phyloP scores from a whole-genome alignment of 2,329 filamentous ascomycete species.

The Hypoxylon sp. region DNA sequence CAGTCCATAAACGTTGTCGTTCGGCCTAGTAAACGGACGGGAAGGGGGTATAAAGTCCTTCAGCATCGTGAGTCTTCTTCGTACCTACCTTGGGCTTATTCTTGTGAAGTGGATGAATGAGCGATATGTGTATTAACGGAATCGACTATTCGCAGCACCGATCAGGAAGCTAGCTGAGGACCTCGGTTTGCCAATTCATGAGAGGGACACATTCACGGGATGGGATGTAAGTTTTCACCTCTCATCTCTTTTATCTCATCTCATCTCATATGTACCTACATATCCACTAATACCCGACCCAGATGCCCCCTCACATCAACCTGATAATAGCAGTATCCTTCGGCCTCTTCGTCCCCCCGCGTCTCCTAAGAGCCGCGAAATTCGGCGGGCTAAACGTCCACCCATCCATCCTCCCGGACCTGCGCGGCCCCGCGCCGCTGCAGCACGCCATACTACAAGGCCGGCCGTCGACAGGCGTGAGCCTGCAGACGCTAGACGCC shows the following conservation, averaged over 20 bases:
- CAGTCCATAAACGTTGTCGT: conserved; percentile 87
- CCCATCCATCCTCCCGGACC: conserved; percentile 86
- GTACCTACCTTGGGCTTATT: neutral
- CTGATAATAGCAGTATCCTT: conserved; percentile 94
- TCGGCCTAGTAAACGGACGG: conserved; percentile 78
- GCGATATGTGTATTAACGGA: neutral
- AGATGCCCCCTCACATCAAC: conserved; percentile 72
- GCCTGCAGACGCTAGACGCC: conserved; percentile 85
- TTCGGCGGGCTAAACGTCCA: conserved; percentile 95
- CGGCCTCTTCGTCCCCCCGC: conserved; percentile 83
- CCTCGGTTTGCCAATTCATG: conserved; percentile 73
- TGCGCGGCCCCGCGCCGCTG: conserved; percentile 86
- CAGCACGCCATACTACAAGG: conserved; percentile 80
- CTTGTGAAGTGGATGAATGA: neutral
- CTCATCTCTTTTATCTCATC: neutral
- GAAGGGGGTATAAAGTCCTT: conserved; percentile 75
- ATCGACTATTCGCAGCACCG: conserved; percentile 64
- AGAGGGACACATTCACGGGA: conserved; percentile 80
- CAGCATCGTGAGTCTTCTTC: conserved; percentile 63
- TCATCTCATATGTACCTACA: neutral
- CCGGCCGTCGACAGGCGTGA: conserved; percentile 73
- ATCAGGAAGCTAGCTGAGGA: conserved; percentile 71
- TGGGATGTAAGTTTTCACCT: conserved; percentile 70
- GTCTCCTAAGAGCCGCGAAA: conserved; percentile 72
- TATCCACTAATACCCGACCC: conserved; percentile 11